phyloP scores from a whole-genome alignment of 2,329 filamentous ascomycete species.

The Fusarium euwallaceae region DNA sequence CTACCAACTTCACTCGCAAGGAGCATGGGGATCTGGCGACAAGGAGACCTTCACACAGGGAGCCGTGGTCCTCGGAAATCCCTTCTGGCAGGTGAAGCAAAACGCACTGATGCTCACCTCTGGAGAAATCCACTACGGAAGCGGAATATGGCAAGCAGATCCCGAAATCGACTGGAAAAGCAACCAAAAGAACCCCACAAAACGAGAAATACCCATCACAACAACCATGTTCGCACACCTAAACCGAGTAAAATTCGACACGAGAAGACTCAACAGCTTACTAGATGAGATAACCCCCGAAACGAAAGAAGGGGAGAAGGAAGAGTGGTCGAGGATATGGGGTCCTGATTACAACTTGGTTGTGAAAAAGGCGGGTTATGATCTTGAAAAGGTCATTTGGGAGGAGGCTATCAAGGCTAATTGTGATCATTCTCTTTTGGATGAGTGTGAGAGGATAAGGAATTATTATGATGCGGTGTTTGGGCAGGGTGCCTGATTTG shows the following conservation, averaged over 20 bases:
- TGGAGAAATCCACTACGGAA: conserved; percentile 37
- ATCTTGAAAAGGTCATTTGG: conserved; percentile 43
- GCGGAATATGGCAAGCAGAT: conserved; percentile 45
- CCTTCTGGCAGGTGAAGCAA: conserved; percentile 38
- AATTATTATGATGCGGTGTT: conserved; percentile 41
- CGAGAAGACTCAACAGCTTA: conserved; percentile 17
- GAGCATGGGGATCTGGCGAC: conserved; percentile 43
- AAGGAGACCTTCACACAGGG: conserved; percentile 44
- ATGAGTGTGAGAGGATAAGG: conserved; percentile 41
- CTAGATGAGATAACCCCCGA: conserved; percentile 22
- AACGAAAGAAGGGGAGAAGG: conserved; percentile 10
- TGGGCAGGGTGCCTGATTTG: conserved; percentile 1
- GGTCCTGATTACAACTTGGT: conserved; percentile 30
- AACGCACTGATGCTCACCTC: conserved; percentile 22
- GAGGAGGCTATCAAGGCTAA: conserved; percentile 42
- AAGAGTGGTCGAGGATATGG: conserved; percentile 30
- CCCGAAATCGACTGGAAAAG: conserved; percentile 41
- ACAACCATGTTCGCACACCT: conserved; percentile 43
- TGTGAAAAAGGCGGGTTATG: conserved; percentile 34
- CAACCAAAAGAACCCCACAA: not conserved
- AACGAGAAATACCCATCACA: conserved; percentile 9
- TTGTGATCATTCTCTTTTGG: conserved; percentile 28
- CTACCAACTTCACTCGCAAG: conserved; percentile 45
- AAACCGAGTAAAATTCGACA: conserved; percentile 44
- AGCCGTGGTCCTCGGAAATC: conserved; percentile 33